A percentile compares a stretch with the other conserved stretches of the same genome.
phyloP scores from a whole-genome alignment of 2,329 filamentous ascomycete species.

The Penicillium sp. region DNA sequence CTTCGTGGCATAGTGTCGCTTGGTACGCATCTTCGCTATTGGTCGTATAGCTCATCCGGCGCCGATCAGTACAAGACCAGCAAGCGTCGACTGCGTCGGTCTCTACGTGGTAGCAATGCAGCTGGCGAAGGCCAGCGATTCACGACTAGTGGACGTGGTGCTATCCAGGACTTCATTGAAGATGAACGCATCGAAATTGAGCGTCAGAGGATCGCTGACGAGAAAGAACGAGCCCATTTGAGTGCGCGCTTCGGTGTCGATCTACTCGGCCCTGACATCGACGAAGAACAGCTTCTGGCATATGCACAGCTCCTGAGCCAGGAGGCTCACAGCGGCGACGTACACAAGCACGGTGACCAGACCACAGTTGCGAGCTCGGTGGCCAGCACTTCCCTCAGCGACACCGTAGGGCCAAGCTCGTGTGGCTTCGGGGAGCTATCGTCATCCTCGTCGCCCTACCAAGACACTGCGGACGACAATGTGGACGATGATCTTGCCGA shows the following conservation, averaged over 20 bases:
- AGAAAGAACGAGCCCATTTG: conserved; percentile 67
- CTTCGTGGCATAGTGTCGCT: conserved; percentile 84
- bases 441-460: conserved; percentile 37
- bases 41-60: conserved; percentile 83
- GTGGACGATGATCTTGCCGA: conserved; percentile 60
- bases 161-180: conserved; percentile 76
- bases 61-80: conserved; percentile 70
- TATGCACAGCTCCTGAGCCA: conserved; percentile 63
- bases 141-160: conserved; percentile 62
- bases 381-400: conserved; percentile 38
- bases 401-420: conserved; percentile 35
- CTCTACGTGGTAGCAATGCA: conserved; percentile 61
- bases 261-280: conserved; percentile 57
- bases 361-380: conserved; percentile 39
- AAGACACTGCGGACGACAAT: conserved; percentile 47
- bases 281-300: conserved; percentile 61
- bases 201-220: conserved; percentile 64
- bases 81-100: conserved; percentile 74
- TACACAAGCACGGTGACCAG: conserved; percentile 44
- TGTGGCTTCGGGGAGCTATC: conserved; percentile 32
- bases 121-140: conserved; percentile 55
- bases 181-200: conserved; percentile 81
- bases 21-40: conserved; percentile 83
- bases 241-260: conserved; percentile 81
- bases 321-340: conserved; percentile 54